A percentile compares a stretch with the other conserved stretches of the same genome.
Evolutionary conservation across 2,329 filamentous ascomycete species (phyloP).

Genomic region (Stromatinia cepivora): DNA sequence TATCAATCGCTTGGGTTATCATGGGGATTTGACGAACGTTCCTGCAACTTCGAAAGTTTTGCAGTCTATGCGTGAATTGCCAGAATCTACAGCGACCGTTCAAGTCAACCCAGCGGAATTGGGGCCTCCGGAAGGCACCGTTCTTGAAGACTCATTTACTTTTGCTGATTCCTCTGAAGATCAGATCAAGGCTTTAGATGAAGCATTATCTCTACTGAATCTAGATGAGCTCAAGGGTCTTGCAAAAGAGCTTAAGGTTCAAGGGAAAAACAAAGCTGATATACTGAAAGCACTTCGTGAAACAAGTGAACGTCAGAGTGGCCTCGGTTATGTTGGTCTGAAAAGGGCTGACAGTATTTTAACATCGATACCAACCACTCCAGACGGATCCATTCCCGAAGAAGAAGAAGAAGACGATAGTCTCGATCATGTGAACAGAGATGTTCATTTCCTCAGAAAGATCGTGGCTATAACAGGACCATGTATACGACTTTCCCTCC

Average conservation of each 20-base stretch:
- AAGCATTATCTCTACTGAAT: slow-evolving; percentile 78
- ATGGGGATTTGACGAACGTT: slow-evolving; percentile 78
- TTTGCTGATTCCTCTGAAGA: slow-evolving; percentile 81
- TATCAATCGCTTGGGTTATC: slow-evolving; percentile 72
- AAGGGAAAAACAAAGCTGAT: slow-evolving; percentile 85
- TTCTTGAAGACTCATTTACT: slow-evolving; percentile 59
- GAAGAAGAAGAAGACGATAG: slow-evolving; percentile 54
- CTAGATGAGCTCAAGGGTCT: slow-evolving; percentile 84
- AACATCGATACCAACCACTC: slow-evolving; percentile 16
- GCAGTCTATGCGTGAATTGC: slow-evolving; percentile 59
- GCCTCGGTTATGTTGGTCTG: slow-evolving; percentile 69
- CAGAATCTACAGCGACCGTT: slow-evolving; percentile 40
- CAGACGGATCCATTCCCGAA: slow-evolving; percentile 34
- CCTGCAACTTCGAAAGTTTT: slow-evolving; percentile 64
- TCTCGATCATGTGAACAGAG: slow-evolving; percentile 59
- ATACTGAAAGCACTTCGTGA: slow-evolving; percentile 72
- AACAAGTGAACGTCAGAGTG: slow-evolving; percentile 71
- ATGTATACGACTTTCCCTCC: slow-evolving; percentile 76
- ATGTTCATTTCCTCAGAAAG: slow-evolving; percentile 73
- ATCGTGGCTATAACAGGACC: slow-evolving; percentile 77
- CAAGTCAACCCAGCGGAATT: slow-evolving; percentile 48
- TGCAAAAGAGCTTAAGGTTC: slow-evolving; percentile 82
- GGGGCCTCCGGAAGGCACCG: slow-evolving; percentile 48
- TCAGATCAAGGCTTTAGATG: slow-evolving; percentile 73
- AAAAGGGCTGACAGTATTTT: slow-evolving; percentile 49